These are phyloP conservation scores for Suhomyces terraborum DNA, from an alignment of 1,139 yeast genomes.

Conservation along the genomic window DNA sequence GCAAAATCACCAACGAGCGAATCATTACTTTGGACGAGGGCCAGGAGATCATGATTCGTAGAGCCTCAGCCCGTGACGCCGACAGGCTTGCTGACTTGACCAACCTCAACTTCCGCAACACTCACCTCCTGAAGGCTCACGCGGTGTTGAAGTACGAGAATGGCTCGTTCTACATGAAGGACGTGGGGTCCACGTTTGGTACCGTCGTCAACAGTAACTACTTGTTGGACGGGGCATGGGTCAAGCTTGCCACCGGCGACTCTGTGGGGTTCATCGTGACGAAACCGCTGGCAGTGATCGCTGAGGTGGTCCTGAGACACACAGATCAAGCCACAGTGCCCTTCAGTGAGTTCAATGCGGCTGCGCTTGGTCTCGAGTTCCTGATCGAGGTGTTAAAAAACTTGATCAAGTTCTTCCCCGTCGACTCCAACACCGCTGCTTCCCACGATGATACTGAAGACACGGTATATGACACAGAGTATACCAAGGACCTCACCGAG, in stretches of 20 bases:
- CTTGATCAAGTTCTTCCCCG: constrained; percentile 17
- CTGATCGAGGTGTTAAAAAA: constrained; percentile 16
- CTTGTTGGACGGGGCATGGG: constrained; percentile 25
- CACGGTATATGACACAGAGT: constrained; percentile 3
- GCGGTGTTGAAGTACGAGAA: constrained; percentile 23
- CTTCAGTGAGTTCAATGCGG: constrained; percentile 27
- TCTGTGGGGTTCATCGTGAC: constrained; percentile 36
- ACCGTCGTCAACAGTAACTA: constrained; percentile 36
- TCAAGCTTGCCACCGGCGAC: constrained; percentile 27
- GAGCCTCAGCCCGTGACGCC: constrained; percentile 34
- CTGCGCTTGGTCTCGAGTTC: constrained; percentile 30
- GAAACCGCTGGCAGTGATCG: constrained; percentile 30
- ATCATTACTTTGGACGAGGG: constrained; percentile 21
- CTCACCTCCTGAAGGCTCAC: constrained; percentile 40
- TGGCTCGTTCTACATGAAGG: constrained; percentile 30
- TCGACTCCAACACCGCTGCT: constrained; percentile 5
- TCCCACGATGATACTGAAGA: constrained; percentile 2
- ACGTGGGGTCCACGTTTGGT: constrained; percentile 43
- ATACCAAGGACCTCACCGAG: constrained; percentile 9
- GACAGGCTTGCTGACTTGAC: constrained; percentile 26
- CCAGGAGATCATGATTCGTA: constrained; percentile 22
- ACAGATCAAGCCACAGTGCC: constrained; percentile 20
- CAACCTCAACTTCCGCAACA: constrained; percentile 34
- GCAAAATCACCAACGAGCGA: constrained; percentile 19
- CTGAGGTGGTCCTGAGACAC: constrained; percentile 18